Evolutionary conservation across 345 rosid species (phyloP).

Genomic region (Rubroshorea leprosula): DNA sequence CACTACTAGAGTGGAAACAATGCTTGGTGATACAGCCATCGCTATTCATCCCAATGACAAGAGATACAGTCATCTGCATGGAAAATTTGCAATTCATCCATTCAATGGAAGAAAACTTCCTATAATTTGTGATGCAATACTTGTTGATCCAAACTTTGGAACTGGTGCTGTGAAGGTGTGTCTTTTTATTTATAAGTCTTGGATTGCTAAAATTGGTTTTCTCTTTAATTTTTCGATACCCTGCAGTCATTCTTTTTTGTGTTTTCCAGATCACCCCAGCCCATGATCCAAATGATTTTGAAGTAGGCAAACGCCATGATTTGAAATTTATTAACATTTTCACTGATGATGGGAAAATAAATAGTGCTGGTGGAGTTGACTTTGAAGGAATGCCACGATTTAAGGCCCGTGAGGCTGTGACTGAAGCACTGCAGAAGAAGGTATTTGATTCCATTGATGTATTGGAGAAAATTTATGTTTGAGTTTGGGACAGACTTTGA

Average conservation of each 20-base stretch:
- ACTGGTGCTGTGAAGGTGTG: constrained; percentile 97
- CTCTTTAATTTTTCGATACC: constrained; percentile 3
- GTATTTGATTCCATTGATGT: constrained; percentile 26
- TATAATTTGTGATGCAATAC: constrained; percentile 65
- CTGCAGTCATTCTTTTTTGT: constrained; percentile 6
- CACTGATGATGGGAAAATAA: constrained; percentile 89
- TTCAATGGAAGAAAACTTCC: constrained; percentile 86
- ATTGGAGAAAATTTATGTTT: neutral
- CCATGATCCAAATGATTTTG: constrained; percentile 93
- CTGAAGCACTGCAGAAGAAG: constrained; percentile 62
- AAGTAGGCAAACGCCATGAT: constrained; percentile 83
- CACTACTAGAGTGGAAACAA: constrained; percentile 94
- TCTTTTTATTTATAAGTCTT: constrained; percentile 11
- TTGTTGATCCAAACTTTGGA: constrained; percentile 87
- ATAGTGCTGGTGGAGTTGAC: constrained; percentile 67
- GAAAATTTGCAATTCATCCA: constrained; percentile 83
- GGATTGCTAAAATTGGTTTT: constrained; percentile 10
- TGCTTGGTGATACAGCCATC: constrained; percentile 96
- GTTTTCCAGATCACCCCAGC: constrained; percentile 88
- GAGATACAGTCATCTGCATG: constrained; percentile 81
- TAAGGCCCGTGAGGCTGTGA: constrained; percentile 77
- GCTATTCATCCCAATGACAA: constrained; percentile 88
- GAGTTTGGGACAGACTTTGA: neutral
- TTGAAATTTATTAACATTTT: constrained; percentile 79
- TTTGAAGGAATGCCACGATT: constrained; percentile 89